Conservation (phyloP, 257 asterid species). For the Nicotiana tomentosiformis region DNA sequence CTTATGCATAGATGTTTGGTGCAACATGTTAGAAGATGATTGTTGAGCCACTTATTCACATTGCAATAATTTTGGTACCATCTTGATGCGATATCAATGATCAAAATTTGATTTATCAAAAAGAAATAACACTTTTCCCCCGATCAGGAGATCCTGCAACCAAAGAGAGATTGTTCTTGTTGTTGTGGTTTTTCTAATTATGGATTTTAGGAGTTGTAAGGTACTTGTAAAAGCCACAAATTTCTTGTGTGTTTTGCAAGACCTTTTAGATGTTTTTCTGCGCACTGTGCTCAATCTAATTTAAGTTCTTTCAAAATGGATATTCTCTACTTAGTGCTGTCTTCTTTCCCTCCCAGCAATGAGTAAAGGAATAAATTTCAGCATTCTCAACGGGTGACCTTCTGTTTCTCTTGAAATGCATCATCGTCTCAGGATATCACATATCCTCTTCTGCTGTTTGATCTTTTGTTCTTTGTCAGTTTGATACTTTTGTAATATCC, state of each 20-base stretch:
- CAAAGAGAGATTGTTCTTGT: not conserved
- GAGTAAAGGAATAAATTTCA: not conserved
- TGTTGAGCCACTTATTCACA: not conserved
- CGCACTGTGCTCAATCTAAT: not conserved
- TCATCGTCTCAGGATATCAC: not conserved
- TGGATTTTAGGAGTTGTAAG: not conserved
- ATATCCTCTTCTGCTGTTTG: not conserved
- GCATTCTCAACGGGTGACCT: not conserved
- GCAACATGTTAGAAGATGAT: not conserved
- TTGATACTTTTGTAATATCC: not conserved
- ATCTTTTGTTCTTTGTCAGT: not conserved
- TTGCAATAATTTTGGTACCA: not conserved
- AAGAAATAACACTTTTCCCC: not conserved
- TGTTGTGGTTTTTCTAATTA: not conserved
- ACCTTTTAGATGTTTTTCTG: not conserved
- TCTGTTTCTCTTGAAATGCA: not conserved
- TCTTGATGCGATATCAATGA: not conserved
- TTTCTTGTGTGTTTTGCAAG: not conserved
- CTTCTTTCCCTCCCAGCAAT: not conserved
- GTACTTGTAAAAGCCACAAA: not conserved
- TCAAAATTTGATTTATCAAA: not conserved
- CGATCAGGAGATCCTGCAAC: not conserved
- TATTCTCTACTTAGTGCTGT: not conserved
- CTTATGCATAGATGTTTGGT: not conserved
- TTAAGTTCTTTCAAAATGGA: not conserved